These are phyloP conservation scores for Zoysia matrella DNA, from an alignment of 202 grass and related monocot species.

Conservation along the genomic window DNA sequence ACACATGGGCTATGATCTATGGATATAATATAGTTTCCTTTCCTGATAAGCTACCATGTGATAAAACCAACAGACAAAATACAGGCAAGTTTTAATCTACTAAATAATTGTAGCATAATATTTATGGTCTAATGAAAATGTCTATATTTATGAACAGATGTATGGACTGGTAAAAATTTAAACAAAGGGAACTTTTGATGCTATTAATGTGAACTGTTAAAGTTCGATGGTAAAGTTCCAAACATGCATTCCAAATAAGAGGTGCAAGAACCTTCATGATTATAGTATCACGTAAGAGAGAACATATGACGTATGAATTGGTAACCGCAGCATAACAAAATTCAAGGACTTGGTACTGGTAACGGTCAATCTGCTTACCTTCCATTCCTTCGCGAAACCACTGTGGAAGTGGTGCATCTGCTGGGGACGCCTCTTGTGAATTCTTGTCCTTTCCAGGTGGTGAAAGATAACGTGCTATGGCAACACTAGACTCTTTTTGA, in stretches of 20 bases:
- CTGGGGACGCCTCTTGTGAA: conserved; percentile 51
- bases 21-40: conserved; percentile 3
- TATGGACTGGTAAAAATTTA: not conserved
- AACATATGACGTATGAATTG: not conserved
- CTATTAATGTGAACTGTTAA: not conserved
- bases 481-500: conserved; percentile 64
- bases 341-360: conserved; percentile 15
- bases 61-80: conserved; percentile 24
- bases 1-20: not conserved
- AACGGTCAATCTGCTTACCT: conserved; percentile 60
- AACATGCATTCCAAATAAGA: not conserved
- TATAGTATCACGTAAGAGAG: not conserved
- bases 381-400: conserved; percentile 99
- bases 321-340: conserved; percentile 13
- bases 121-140: not conserved
- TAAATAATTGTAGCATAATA: not conserved
- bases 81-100: not conserved
- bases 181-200: not conserved
- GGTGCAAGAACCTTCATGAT: not conserved
- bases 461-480: conserved; percentile 64
- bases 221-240: not conserved
- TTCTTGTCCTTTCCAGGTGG: conserved; percentile 53
- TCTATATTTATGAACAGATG: not conserved
- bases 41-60: not conserved
- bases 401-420: conserved; percentile 78